Base-by-base conservation (phyloP, 2,329 filamentous ascomycete genomes). In the Tetracladium maxilliforme region DNA sequence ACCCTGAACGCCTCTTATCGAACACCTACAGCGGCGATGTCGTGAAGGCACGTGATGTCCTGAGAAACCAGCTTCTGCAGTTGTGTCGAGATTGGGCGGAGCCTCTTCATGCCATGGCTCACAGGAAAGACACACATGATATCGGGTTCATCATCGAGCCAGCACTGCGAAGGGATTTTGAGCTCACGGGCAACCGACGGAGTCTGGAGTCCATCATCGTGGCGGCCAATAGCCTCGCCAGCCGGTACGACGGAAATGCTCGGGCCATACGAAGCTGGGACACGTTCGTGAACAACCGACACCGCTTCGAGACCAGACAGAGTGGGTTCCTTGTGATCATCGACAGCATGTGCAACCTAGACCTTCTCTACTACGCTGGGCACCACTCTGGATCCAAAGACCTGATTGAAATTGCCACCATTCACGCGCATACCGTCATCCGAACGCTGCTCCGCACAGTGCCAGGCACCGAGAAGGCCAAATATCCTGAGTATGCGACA, bases 131-230 rank as follows among this genome's bases (percentile, higher is more conserved):
- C 27, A 67, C 61, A 0, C 63, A 67, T 29, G 62, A 67, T 21
- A 50, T 68, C 30, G 59, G 61, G 0, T 68, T 68, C 33, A 66
- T 68, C 14, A 50, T 64, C 5, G 50, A 56, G 25, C 61, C 61
- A 0, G 52, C 57, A 2, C 36, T 63, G 1, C 49, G 51, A 13
- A 45, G 51, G 15, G 53, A 60, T 15, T 66, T 53, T 52, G 55
- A 62, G 19, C 37, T 64, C 5, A 56, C 49, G 0, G 50, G 51
- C 0, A 49, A 54, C 23, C 23, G 30, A 7, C 32, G 44, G n/a
- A 56, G 53, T 20, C 30, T 59, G 0, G 32, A 47, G 4, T 50
- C 50, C 4, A 46, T 64, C 3, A 29, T 60, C 3, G 43, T 41
- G 3, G 58, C 59, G 1, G 61, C 60, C 0, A 39, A 49, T 12